These are phyloP conservation scores for Gnetum montanum DNA, from an alignment of 75 land plant species.

Conservation along the genomic window DNA sequence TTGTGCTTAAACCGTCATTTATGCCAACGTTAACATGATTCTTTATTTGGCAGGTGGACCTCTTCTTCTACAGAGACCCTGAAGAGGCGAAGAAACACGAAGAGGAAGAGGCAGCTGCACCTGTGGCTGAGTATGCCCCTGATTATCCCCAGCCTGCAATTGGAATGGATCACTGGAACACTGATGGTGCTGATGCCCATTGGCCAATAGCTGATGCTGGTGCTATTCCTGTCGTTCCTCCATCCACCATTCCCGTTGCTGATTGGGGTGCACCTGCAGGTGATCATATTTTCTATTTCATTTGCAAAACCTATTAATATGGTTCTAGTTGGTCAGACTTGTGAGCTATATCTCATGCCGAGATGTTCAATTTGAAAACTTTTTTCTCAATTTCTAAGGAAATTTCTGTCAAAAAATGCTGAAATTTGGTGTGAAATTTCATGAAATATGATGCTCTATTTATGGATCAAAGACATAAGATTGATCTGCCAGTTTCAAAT, in stretches of 20 bases:
- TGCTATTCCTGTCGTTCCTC: slow-evolving; percentile 13
- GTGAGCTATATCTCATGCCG: background rate
- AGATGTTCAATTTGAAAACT: background rate
- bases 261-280: slow-evolving; percentile 23
- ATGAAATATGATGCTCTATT: too few relatives aligned
- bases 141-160: slow-evolving; percentile 5
- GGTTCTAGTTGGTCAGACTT: background rate
- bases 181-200: slow-evolving; percentile 5
- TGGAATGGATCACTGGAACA: slow-evolving; percentile 17
- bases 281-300: background rate
- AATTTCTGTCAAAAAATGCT: too few relatives aligned
- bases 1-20: background rate
- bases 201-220: slow-evolving; percentile 7
- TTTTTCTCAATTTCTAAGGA: too few relatives aligned
- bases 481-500: too few relatives aligned
- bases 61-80: slow-evolving; percentile 81
- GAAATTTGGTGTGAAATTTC: too few relatives aligned
- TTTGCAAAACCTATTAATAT: background rate
- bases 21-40: background rate
- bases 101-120: slow-evolving; percentile 45
- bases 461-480: too few relatives aligned
- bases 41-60: slow-evolving; percentile 41
- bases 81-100: slow-evolving; percentile 74
- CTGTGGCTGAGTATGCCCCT: slow-evolving; percentile 12
- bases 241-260: slow-evolving; percentile 8